A percentile compares a stretch with the other conserved stretches of the same genome.
Evolutionary conservation across 1,139 yeast genomes (phyloP).

Genomic region (Candida mesenterica): DNA sequence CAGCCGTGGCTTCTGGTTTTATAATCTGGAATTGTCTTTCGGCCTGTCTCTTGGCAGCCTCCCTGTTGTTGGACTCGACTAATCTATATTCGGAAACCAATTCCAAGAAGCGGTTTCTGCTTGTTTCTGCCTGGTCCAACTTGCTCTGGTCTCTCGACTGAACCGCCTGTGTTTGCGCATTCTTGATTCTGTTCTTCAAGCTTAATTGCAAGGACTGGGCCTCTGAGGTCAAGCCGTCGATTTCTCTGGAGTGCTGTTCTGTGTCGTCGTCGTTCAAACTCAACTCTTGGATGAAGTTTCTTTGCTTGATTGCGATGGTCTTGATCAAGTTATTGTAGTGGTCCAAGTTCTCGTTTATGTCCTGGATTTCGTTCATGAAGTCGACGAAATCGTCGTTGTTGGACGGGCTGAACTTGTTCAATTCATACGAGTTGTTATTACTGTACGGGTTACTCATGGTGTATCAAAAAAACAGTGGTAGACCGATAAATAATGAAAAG

Average conservation of each 20-base stretch:
- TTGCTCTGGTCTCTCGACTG: constrained; percentile 76
- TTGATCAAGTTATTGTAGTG: constrained; percentile 76
- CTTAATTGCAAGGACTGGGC: constrained; percentile 75
- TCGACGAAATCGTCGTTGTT: constrained; percentile 62
- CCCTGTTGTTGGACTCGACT: constrained; percentile 83
- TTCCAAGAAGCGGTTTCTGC: constrained; percentile 81
- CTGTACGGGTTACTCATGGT: constrained; percentile 27
- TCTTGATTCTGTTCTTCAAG: constrained; percentile 73
- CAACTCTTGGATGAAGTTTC: constrained; percentile 76
- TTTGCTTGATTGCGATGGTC: constrained; percentile 78
- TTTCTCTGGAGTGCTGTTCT: constrained; percentile 67
- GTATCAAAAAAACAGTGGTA: too few relatives aligned
- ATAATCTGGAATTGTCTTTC: constrained; percentile 91
- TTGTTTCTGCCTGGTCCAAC: constrained; percentile 86
- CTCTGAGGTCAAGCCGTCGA: constrained; percentile 75
- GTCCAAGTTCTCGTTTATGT: constrained; percentile 75
- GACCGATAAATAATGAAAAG: background rate
- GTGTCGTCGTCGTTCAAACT: constrained; percentile 75
- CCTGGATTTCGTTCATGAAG: constrained; percentile 82
- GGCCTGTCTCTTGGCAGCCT: constrained; percentile 82
- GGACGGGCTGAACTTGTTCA: constrained; percentile 30
- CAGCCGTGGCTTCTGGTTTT: constrained; percentile 89
- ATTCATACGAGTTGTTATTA: constrained; percentile 30
- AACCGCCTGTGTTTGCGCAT: constrained; percentile 62
- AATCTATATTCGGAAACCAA: constrained; percentile 84